Evolutionary conservation across 495 filamentous ascomycete species (phyloP).

Genomic region (Hypoxylon subgilvum): DNA sequence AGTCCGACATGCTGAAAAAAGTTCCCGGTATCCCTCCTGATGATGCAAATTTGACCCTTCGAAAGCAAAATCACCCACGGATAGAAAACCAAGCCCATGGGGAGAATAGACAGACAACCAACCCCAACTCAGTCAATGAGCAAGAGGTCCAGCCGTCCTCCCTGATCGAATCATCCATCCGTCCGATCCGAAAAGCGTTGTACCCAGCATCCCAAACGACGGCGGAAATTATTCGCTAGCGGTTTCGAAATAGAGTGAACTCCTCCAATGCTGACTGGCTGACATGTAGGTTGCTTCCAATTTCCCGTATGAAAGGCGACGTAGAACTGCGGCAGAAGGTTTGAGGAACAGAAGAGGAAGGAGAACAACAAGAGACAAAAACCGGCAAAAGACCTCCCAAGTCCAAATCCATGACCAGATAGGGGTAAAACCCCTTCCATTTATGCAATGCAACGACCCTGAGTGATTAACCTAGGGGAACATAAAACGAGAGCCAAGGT

Average conservation of each 20-base stretch:
- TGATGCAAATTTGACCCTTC: conserved; percentile 36
- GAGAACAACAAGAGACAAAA: conserved; percentile 16
- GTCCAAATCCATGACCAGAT: conserved; percentile 17
- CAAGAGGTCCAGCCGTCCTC: conserved; percentile 31
- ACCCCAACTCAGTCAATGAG: conserved; percentile 39
- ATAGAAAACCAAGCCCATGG: conserved; percentile 1
- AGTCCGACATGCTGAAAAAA: conserved; percentile 14
- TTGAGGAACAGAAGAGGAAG: conserved; percentile 11
- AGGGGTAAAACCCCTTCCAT: conserved; percentile 14
- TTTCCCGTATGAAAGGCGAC: conserved; percentile 22
- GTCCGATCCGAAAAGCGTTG: conserved; percentile 16
- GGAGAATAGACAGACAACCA: conserved; percentile 28
- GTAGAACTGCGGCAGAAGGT: conserved; percentile 1
- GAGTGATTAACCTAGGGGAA: conserved; percentile 9
- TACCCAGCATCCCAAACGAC: conserved; percentile 25
- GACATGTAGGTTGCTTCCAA: conserved; percentile 23
- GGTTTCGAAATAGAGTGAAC: conserved; percentile 31
- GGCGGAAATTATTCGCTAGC: conserved; percentile 27
- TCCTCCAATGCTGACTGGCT: conserved; percentile 36
- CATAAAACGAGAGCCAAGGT: conserved; percentile 9
- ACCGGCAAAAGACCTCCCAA: conserved; percentile 24
- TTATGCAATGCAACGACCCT: conserved; percentile 34
- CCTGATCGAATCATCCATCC: conserved; percentile 18
- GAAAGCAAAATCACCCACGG: conserved; percentile 10
- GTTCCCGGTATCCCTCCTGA: conserved; percentile 25